phyloP scores from a whole-genome alignment of 495 filamentous ascomycete species.

The Rusavskia elegans region DNA sequence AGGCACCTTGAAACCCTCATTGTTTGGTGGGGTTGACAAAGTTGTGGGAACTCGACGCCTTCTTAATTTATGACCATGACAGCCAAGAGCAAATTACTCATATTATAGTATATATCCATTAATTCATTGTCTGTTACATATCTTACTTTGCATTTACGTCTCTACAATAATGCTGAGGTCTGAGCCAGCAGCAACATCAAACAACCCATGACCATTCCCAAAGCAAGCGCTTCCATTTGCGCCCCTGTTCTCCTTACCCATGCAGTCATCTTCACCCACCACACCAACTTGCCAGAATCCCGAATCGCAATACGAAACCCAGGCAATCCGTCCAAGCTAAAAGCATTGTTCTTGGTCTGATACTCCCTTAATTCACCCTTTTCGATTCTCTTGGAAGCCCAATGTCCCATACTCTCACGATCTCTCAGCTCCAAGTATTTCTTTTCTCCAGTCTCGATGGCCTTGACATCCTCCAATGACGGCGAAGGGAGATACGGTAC shows the following conservation, averaged over 20 bases:
- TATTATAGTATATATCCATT: conserved; percentile 1
- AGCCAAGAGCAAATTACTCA: neutral
- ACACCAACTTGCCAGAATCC: conserved; percentile 19
- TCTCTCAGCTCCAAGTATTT: conserved; percentile 17
- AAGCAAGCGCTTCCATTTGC: conserved; percentile 19
- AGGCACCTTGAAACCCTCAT: conserved; percentile 26
- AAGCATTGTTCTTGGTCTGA: conserved; percentile 28
- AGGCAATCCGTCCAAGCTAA: conserved; percentile 37
- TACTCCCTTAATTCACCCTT: conserved; percentile 27
- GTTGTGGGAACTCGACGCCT: conserved; percentile 1
- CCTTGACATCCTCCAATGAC: neutral
- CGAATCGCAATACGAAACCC: conserved; percentile 29
- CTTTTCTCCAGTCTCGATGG: conserved; percentile 1
- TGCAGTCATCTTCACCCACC: conserved; percentile 15
- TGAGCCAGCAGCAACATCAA: conserved; percentile 8
- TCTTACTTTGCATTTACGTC: neutral
- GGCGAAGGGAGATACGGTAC: conserved; percentile 27
- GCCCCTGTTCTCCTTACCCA: conserved; percentile 15
- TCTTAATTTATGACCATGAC: conserved; percentile 5
- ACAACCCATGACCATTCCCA: conserved; percentile 19
- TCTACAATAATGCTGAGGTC: neutral
- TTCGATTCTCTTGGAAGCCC: conserved; percentile 22
- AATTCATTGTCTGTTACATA: neutral
- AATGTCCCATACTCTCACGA: conserved; percentile 29
- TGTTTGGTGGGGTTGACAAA: neutral